Evolutionary conservation across 169 alveolate species (phyloP).

Genomic region (Theileria parva): DNA sequence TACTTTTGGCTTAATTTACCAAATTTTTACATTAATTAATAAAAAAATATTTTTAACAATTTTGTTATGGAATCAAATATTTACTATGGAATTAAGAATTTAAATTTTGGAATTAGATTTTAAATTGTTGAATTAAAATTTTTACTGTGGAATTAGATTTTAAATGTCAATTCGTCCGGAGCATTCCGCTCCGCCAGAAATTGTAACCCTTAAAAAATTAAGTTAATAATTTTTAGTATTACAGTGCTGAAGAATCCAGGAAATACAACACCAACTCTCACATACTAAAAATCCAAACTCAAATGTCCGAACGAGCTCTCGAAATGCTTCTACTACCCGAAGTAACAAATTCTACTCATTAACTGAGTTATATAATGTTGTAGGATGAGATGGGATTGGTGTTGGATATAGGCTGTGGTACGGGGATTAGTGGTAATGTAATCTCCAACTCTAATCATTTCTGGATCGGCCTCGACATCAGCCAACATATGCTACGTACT

Average conservation of each 20-base stretch:
- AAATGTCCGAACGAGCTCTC: constrained; percentile 91
- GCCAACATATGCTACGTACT: constrained; percentile 91
- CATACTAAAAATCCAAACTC: constrained; percentile 89
- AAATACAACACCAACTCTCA: constrained; percentile 87
- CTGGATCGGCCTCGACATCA: constrained; percentile 96
- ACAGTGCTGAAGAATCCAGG: constrained; percentile 87
- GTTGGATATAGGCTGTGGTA: constrained; percentile 98
- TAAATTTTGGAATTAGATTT: no score
- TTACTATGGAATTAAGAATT: no score
- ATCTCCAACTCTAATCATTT: constrained; percentile 86
- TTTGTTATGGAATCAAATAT: no score
- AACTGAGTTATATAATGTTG: constrained; percentile 27
- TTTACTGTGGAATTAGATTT: not conserved
- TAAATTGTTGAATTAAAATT: not conserved
- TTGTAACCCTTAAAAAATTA: constrained; percentile 11
- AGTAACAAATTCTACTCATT: constrained; percentile 27
- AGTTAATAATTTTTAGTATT: constrained; percentile 72
- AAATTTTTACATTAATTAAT: not conserved
- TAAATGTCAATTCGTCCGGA: constrained; percentile 64
- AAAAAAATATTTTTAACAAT: no score
- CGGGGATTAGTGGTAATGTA: constrained; percentile 92
- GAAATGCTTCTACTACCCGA: constrained; percentile 85
- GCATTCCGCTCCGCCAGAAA: constrained; percentile 68
- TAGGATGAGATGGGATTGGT: constrained; percentile 82
- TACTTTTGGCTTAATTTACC: no score